Evolutionary conservation across 192 early-diverging fungal species (phyloP), one percentile per base, ranked within the genome.

Genomic region (Gamsiella multidivaricata): DNA sequence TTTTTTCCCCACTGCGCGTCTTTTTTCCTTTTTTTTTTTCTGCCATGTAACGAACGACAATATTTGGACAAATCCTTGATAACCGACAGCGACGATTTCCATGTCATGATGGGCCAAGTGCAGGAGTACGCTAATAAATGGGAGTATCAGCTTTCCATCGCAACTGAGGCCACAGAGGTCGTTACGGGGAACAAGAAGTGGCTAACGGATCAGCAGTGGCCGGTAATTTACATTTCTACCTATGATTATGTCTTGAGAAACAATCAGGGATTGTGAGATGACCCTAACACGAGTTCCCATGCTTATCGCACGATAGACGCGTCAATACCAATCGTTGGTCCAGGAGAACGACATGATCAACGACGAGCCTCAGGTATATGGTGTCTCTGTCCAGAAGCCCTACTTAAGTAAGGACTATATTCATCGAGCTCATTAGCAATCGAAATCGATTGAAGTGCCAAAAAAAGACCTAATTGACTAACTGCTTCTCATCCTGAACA

Each of bases 321-420:
- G 7, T 11, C 3, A 28, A 23, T 45, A 50, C 41, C 45, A 41
- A 14, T 36, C 31, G 1, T 18, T 51, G 14, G 28, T 50, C 6
- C 74, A 78, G 15, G 65, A 78, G 49, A 68, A 42, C 18, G 61
- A 78, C 28, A 58, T 63, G 61, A 65, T 73, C 45, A 62, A 61
- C n/a, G 74, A 69, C 18, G 74, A 78, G 20, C 37, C 65, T 0
- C 52, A 68, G 10, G 57, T 17, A 0, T 68, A 69, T 41, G 65
- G 74, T 28, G 36, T 26, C 17, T 39, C 74, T 0, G 31, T 78
- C 31, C 74, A 78, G 31, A 69, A 68, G 43, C 74, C 65, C 15
- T 78, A 46, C 22, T 17, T 69, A 5, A 61, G 74, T 78, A 68
- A 76, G 32, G 29, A 22, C 2, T 2, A 4, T 31, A 2, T 25